Conservation (phyloP, 169 alveolate species). For the Cryptosporidium muris region DNA sequence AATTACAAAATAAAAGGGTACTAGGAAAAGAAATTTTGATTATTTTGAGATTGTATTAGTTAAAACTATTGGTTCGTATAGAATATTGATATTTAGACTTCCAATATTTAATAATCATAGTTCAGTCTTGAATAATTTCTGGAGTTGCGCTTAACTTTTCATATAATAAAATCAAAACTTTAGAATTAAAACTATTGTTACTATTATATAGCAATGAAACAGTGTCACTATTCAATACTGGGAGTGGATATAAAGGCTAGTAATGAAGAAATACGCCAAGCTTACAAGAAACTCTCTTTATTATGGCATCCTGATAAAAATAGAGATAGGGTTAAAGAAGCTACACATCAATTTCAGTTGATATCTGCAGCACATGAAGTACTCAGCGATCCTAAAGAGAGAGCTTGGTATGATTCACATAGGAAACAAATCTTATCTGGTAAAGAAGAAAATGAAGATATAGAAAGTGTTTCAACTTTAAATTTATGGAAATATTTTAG, state of each 20-base stretch:
- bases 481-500: slow-evolving; percentile 82
- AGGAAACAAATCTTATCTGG: slow-evolving; percentile 80
- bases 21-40: too few species aligned
- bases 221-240: slow-evolving; percentile 74
- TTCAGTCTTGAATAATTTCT: too few species aligned
- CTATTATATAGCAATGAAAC: slow-evolving; percentile 62
- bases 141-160: not conserved
- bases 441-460: slow-evolving; percentile 51
- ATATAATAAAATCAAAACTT: not conserved
- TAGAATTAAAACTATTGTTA: not conserved
- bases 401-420: slow-evolving; percentile 85
- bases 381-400: slow-evolving; percentile 77
- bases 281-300: slow-evolving; percentile 79
- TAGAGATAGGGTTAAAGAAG: slow-evolving; percentile 78
- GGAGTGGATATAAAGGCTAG: slow-evolving; percentile 77
- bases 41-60: too few species aligned
- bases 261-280: slow-evolving; percentile 80
- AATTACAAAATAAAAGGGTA: too few species aligned
- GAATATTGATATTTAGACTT: not conserved
- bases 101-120: not conserved
- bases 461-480: slow-evolving; percentile 61
- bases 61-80: slow-evolving; percentile 2
- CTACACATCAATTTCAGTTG: slow-evolving; percentile 75
- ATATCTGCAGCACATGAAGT: slow-evolving; percentile 76
- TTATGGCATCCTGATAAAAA: slow-evolving; percentile 87